Evolutionary conservation across 345 rosid genomes (phyloP), one percentile per base, ranked within the genome.

Genomic region (Pistacia atlantica): DNA sequence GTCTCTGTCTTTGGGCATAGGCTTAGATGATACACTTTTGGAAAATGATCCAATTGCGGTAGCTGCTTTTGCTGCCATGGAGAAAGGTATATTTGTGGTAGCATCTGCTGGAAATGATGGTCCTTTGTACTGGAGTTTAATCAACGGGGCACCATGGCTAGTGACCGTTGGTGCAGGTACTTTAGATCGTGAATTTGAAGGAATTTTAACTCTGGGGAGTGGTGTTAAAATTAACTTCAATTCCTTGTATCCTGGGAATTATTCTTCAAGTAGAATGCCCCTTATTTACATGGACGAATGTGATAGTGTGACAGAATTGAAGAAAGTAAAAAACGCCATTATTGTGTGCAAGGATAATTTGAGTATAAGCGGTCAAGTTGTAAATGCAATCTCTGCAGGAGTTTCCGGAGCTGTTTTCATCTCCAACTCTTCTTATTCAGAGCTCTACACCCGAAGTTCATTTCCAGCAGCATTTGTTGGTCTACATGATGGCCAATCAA

Each of bases 91-190:
- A 55, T 63, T 81, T 49, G 90, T 87, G 3, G 84, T 69, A 61
- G 85, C 90, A 74, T 81, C 88, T 4, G 88, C 90, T 10, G 90
- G 88, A 73, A 87, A 87, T 45, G 81, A 78, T 10, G 90, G 90
- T 0, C 82, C 88, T 6, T 2, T 1, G 1, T 79, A 61, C 22
- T 73, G 79, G 74, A 72, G 78, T 3, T 18, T 77, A 69, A 69
- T 77, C 35, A 87, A 87, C 56, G 90, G 90, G 2, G 85, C 87
- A 0, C 90, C 84, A 1, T 87, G 90, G 90, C 25, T 81, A 33
- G 25, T 75, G 45, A 87, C 90, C 0, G 85, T 81, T 25, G 88
- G 81, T 17, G 85, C 87, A 0, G 80, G 86, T 58, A 85, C 84
- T 3, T 7, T 79, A 25, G 88, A 83, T 72, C 81, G 86, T 3